Evolutionary conservation across 805 yeast species (phyloP), one percentile per base, ranked within the genome.

Genomic region (Nakazawaea peltata): DNA sequence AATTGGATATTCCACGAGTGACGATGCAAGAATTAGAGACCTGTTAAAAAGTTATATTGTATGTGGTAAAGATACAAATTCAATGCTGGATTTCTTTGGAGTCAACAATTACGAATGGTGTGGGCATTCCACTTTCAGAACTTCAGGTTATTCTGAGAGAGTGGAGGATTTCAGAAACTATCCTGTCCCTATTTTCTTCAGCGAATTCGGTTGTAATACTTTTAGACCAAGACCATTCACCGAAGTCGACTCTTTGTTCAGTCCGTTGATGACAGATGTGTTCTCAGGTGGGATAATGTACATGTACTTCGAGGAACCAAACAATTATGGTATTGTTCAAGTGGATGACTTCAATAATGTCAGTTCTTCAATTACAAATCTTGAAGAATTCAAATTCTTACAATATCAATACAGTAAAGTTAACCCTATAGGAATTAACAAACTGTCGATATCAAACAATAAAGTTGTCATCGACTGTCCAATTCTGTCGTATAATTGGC

Each of bases 21-120:
- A 66, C 47, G 71, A 65, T 43, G 58, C 51, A 28, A 62, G 55
- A 16, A 65, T 54, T 16, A 53, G 71, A 41, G 55, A 57, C 27
- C 60, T 66, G 6, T 52, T 65, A 40, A 69, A 68, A 28, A 65
- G 62, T 45, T 66, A 66, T 53, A 63, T 66, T 39, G 49, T 69
- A 5, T 66, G 71, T 50, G 71, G 69, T 23, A 33, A 44, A 10
- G 66, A 61, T 12, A 66, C 71, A 41, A 49, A 19, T 16, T 19
- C 77, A 1, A 47, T 53, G 21, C 77, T 80, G 16, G 97, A 90
- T 51, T 81, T 81, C 46, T 81, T 81, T 52, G 92, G 90, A 3
- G 83, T 81, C 37, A 81, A 81, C 51, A 74, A 86, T 3, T 81
- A 81, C 54, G 87, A 81, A 51, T 81, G 90, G 78, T 81, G 92